Base-by-base conservation (phyloP, 129 eudicot species). In the Saussurea involucrata region DNA sequence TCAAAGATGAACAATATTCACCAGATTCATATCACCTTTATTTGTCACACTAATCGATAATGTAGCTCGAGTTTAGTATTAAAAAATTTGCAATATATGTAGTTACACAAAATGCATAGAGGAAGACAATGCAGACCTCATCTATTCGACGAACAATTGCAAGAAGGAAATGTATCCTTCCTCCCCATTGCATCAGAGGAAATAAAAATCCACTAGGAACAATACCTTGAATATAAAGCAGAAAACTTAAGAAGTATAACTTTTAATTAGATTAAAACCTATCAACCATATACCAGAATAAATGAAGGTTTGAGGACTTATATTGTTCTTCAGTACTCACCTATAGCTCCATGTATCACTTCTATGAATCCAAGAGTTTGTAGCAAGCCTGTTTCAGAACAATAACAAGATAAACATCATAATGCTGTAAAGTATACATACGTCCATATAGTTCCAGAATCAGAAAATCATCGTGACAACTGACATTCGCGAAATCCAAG, bases 171-270 rank as follows among this genome's bases (percentile, higher is more conserved):
- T 95, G 97, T 69, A 85, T 76, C 89, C 94, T 89, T 74, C 97
- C 98, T 74, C 96, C 92, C 98, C 97, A 95, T 78, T 95, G 98
- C 97, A 91, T 84, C 60, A 95, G 87, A 67, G 98, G 98, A 60
- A 86, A 72, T 78, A 89, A 53, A 67, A 86, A 85, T 78, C 98
- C 98, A 81, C 90, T 92, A 21, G 98, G 97, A 76, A 95, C 98
- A 79, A 95, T 85, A 68, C 97, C 98, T 95, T 28, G 74, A 78
- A 68, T 24, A 66, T 21, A 69, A 78, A 69, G 66, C 32, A 60
- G 4, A 13, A 24, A 73, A 53, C 15, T 20, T 25, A 53, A 13
- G 22, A 72, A 65, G 27, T 8, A 34, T 0, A 64, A 67, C 11
- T 64, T 13, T n/a, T n/a, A n/a, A n/a, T 64, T 64, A 71, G 57